Evolutionary conservation across 176 grass and related monocot genomes (phyloP).

Genomic region (Pontederia crassipes): DNA sequence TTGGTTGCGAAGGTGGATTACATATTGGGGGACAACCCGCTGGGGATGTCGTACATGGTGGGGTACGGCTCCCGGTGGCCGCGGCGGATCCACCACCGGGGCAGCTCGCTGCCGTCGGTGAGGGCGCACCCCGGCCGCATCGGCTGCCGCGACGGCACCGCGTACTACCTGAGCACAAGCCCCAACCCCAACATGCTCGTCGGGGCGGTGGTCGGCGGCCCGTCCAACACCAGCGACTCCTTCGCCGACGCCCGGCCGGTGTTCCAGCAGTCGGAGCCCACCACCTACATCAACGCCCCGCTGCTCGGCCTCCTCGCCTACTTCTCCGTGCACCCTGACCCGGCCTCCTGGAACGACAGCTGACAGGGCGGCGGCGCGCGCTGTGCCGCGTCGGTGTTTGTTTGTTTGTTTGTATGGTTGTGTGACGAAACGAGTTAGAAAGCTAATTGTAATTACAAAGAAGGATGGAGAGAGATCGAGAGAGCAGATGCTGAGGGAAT

Average conservation of each 20-base stretch:
- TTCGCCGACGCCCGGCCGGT: slow-evolving; percentile 56
- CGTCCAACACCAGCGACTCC: slow-evolving; percentile 56
- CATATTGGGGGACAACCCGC: slow-evolving; percentile 83
- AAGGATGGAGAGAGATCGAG: too few species aligned
- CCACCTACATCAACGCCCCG: slow-evolving; percentile 88
- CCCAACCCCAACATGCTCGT: slow-evolving; percentile 74
- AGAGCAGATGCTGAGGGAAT: too few species aligned
- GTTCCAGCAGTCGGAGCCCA: slow-evolving; percentile 84
- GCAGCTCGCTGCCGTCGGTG: slow-evolving; percentile 64
- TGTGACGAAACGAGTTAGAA: too few species aligned
- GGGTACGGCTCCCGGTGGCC: slow-evolving; percentile 62
- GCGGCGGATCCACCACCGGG: slow-evolving; percentile 75
- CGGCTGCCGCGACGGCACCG: slow-evolving; percentile 55
- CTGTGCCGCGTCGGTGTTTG: too few species aligned
- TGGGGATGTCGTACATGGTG: slow-evolving; percentile 96
- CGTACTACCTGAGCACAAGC: slow-evolving; percentile 38
- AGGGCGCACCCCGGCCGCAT: slow-evolving; percentile 42
- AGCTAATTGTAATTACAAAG: too few species aligned
- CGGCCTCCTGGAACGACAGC: slow-evolving; percentile 18
- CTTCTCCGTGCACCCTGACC: slow-evolving; percentile 59
- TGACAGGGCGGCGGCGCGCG: not conserved
- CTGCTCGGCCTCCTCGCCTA: slow-evolving; percentile 65
- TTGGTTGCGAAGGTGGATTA: slow-evolving; percentile 55
- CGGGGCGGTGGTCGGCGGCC: slow-evolving; percentile 69
- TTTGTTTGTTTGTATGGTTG: too few species aligned